phyloP scores from a whole-genome alignment of 768 basidiomycete species.

The Clitopilus hobsonii region DNA sequence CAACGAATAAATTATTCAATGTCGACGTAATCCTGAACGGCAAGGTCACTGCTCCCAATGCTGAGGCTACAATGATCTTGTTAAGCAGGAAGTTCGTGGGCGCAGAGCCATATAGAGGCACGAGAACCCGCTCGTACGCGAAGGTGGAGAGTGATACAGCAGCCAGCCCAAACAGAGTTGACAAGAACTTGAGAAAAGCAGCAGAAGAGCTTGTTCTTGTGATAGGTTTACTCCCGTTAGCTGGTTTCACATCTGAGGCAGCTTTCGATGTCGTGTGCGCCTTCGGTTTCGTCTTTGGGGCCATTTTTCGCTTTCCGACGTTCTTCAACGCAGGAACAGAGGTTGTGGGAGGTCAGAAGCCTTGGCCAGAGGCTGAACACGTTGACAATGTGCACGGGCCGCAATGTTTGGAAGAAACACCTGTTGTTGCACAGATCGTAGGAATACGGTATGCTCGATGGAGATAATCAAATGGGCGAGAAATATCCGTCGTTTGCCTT shows the following conservation, averaged over 20 bases:
- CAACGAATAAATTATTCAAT: conserved; percentile 30
- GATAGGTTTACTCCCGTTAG: background rate
- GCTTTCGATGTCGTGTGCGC: background rate
- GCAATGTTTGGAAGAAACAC: background rate
- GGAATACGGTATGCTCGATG: background rate
- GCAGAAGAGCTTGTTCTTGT: conserved; percentile 7
- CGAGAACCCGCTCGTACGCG: conserved; percentile 58
- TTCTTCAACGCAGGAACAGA: background rate
- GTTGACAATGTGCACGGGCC: conserved; percentile 1
- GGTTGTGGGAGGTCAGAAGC: background rate
- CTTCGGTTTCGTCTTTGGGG: background rate
- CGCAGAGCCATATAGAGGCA: conserved; percentile 63
- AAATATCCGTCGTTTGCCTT: background rate
- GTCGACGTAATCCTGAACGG: conserved; percentile 28
- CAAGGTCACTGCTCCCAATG: conserved; percentile 26
- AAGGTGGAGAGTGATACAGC: conserved; percentile 55
- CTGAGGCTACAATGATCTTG: conserved; percentile 26
- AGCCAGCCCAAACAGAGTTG: conserved; percentile 6
- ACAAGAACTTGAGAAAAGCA: conserved; percentile 2
- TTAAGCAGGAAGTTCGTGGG: conserved; percentile 50
- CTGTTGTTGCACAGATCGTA: background rate
- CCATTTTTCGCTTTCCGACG: background rate
- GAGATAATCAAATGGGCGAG: background rate
- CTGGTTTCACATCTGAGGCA: background rate
- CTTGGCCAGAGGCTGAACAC: background rate